Percentiles rank a stretch among this genome's conserved stretches.
Evolutionary conservation across 768 basidiomycete species (phyloP).

Genomic region (Naematelia encephala): DNA sequence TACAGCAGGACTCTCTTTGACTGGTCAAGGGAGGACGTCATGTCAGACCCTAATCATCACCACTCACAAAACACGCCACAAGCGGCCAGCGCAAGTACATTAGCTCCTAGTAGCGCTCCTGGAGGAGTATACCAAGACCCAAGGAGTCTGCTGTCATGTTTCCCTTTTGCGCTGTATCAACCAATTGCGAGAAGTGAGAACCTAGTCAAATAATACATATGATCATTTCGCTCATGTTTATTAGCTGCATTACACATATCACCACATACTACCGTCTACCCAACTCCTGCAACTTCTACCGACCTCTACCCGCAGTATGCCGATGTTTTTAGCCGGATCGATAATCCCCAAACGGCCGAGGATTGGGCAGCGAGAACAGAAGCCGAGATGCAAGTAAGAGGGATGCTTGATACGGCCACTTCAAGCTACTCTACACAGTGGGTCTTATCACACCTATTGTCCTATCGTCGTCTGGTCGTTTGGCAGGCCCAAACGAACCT

Average conservation of each 20-base stretch:
- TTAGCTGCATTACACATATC: conserved; percentile 36
- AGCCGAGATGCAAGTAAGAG: conserved; percentile 22
- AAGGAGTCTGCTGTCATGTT: conserved; percentile 3
- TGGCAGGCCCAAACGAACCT: no score
- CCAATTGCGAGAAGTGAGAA: conserved; percentile 44
- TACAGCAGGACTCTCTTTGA: not conserved
- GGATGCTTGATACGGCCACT: conserved; percentile 12
- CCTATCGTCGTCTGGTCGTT: no score
- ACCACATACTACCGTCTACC: conserved; percentile 34
- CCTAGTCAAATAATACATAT: not conserved
- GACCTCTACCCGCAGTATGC: conserved; percentile 37
- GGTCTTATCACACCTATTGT: not conserved
- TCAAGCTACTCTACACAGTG: conserved; percentile 16
- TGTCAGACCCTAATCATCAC: not conserved
- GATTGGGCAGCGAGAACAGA: conserved; percentile 33
- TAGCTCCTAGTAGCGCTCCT: not conserved
- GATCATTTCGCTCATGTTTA: not conserved
- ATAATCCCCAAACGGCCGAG: conserved; percentile 25
- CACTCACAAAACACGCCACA: not conserved
- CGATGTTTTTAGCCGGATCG: conserved; percentile 24
- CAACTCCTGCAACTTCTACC: conserved; percentile 19
- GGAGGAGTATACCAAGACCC: not conserved
- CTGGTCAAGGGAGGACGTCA: not conserved
- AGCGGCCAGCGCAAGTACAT: not conserved
- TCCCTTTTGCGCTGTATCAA: conserved; percentile 42